These are phyloP conservation scores for Quercus gilva DNA, from an alignment of 306 rosid species.

Conservation along the genomic window DNA sequence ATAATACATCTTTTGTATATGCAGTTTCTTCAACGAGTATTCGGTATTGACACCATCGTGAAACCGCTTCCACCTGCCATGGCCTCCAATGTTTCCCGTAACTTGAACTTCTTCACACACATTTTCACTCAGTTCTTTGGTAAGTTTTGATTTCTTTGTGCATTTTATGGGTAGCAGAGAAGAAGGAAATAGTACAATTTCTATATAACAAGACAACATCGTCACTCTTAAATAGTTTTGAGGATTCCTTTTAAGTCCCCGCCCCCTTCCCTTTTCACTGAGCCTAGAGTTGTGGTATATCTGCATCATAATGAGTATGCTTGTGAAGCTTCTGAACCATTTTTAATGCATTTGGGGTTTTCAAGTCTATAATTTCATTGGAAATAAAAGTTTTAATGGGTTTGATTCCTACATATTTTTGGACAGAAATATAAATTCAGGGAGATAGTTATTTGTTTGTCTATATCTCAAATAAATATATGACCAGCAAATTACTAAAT, in stretches of 20 bases:
- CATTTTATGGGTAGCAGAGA: slow-evolving; percentile 2
- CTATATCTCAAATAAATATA: neutral
- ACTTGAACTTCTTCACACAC: slow-evolving; percentile 91
- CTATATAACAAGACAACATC: neutral
- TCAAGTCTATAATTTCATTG: neutral
- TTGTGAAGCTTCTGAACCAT: neutral
- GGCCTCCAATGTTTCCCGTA: slow-evolving; percentile 82
- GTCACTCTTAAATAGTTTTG: neutral
- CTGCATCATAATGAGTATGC: neutral
- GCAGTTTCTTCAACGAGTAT: slow-evolving; percentile 94
- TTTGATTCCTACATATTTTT: neutral
- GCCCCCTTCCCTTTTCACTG: neutral
- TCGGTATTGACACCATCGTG: slow-evolving; percentile 85
- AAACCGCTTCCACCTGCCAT: slow-evolving; percentile 85
- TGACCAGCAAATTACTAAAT: neutral
- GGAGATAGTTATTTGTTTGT: neutral
- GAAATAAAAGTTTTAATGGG: neutral
- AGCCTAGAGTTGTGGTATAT: neutral
- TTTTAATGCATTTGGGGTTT: neutral
- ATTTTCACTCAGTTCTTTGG: slow-evolving; percentile 96
- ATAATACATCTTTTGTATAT: slow-evolving; percentile 13
- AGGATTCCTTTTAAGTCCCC: neutral
- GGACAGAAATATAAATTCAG: neutral
- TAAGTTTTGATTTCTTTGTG: slow-evolving; percentile 35
- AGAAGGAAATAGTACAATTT: neutral